phyloP scores from a whole-genome alignment of 2,329 filamentous ascomycete species.

The Elsinoe arachidis region DNA sequence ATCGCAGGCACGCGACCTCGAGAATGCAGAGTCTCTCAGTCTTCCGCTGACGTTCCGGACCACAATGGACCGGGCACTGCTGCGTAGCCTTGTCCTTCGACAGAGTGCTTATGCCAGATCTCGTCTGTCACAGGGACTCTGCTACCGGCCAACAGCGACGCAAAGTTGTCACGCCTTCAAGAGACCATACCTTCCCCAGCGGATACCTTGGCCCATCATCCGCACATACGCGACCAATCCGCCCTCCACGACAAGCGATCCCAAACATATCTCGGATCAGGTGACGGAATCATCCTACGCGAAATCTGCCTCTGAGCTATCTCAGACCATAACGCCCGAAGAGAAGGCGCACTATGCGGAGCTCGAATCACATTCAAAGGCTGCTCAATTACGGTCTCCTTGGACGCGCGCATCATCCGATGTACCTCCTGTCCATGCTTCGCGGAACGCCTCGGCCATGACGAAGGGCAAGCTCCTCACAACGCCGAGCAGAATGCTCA shows the following conservation, averaged over 20 bases:
- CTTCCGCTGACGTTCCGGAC: neutral
- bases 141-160: neutral
- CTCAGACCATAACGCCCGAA: constrained; percentile 35
- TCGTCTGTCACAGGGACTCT: neutral
- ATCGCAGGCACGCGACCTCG: neutral
- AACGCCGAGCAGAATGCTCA: constrained; percentile 70
- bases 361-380: constrained; percentile 39
- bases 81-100: neutral
- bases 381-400: constrained; percentile 52
- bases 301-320: constrained; percentile 22
- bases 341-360: constrained; percentile 39
- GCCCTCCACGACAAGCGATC: constrained; percentile 16
- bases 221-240: constrained; percentile 11
- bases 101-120: neutral
- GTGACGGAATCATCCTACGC: constrained; percentile 22
- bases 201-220: neutral
- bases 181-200: constrained; percentile 13
- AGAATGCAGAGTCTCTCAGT: neutral
- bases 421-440: constrained; percentile 45
- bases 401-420: constrained; percentile 58
- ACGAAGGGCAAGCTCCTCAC: constrained; percentile 69
- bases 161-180: constrained; percentile 16
- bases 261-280: constrained; percentile 20
- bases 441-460: constrained; percentile 49
- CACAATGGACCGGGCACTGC: neutral